Evolutionary conservation across 352 stramenopile species (phyloP).

Genomic region (Phytophthora nicotianae): DNA sequence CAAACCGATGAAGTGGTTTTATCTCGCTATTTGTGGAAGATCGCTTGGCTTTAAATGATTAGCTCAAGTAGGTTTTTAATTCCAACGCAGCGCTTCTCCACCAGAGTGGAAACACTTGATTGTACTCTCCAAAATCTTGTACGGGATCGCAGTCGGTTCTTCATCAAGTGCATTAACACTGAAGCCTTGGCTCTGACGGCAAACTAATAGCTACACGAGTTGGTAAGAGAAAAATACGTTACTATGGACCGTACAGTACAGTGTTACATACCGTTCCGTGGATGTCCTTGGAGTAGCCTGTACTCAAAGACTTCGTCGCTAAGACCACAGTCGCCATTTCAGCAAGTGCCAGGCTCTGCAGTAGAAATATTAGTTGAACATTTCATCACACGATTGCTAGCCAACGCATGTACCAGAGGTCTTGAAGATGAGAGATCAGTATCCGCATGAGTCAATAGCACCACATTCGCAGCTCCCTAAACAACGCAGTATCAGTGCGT

Average conservation of each 20-base stretch:
- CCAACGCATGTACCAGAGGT: conserved; percentile 14
- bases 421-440: conserved; percentile 36
- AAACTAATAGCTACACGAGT: conserved; percentile 45
- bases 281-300: conserved; percentile 79
- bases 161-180: conserved; percentile 11
- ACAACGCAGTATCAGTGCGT: conserved; percentile 1
- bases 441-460: conserved; percentile 64
- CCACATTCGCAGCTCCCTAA: conserved; percentile 50
- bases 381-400: too few relatives aligned
- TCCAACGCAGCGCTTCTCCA: conserved; percentile 30
- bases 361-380: neutral
- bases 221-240: neutral
- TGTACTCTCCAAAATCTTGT: conserved; percentile 78
- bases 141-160: conserved; percentile 46
- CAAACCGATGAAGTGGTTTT: neutral
- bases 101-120: conserved; percentile 61
- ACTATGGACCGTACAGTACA: neutral
- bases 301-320: conserved; percentile 54
- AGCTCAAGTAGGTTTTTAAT: conserved; percentile 1
- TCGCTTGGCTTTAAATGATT: too few relatives aligned
- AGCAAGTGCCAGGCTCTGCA: conserved; percentile 48
- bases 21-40: conserved; percentile 21
- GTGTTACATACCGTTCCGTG: conserved; percentile 61
- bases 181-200: conserved; percentile 42
- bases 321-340: conserved; percentile 70